phyloP scores from a whole-genome alignment of 2,329 filamentous ascomycete species.

The Lasiodiplodia sp. region DNA sequence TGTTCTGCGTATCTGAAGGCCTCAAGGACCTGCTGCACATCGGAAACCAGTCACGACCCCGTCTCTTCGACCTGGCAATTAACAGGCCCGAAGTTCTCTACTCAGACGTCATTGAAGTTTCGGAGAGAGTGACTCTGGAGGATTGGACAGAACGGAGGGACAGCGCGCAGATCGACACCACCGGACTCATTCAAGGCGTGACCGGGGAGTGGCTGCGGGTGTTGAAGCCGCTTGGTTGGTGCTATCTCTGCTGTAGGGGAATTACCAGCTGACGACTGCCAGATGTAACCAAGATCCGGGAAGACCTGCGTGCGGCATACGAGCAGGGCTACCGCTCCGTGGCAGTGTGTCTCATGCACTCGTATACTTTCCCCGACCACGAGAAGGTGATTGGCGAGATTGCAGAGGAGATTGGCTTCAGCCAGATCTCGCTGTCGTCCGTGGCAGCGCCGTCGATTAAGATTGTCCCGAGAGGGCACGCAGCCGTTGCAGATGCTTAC shows the following conservation, averaged over 20 bases:
- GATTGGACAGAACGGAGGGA: conserved; percentile 36
- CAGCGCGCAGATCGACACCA: conserved; percentile 32
- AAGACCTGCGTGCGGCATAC: conserved; percentile 38
- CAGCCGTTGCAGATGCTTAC: conserved; percentile 30
- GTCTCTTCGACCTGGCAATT: conserved; percentile 39
- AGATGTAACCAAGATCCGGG: conserved; percentile 30
- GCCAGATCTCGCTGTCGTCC: conserved; percentile 39
- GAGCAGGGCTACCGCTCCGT: conserved; percentile 45
- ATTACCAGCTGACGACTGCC: conserved; percentile 37
- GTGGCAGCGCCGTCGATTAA: conserved; percentile 36
- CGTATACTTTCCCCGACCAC: conserved; percentile 44
- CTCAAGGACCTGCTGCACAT: conserved; percentile 42
- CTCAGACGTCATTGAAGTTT: conserved; percentile 35
- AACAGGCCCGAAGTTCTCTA: conserved; percentile 35
- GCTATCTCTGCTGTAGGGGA: conserved; percentile 36
- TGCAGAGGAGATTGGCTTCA: conserved; percentile 42
- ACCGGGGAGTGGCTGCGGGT: conserved; percentile 29
- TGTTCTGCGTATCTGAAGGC: conserved; percentile 39
- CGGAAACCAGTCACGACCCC: conserved; percentile 43
- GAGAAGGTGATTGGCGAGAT: conserved; percentile 38
- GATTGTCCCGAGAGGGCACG: conserved; percentile 15
- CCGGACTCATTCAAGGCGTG: conserved; percentile 36
- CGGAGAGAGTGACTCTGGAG: conserved; percentile 43
- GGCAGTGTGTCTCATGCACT: conserved; percentile 45
- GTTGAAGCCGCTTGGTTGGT: conserved; percentile 28